Evolutionary conservation across 1,139 yeast species (phyloP).

Genomic region (Meyerozyma smithsonii): DNA sequence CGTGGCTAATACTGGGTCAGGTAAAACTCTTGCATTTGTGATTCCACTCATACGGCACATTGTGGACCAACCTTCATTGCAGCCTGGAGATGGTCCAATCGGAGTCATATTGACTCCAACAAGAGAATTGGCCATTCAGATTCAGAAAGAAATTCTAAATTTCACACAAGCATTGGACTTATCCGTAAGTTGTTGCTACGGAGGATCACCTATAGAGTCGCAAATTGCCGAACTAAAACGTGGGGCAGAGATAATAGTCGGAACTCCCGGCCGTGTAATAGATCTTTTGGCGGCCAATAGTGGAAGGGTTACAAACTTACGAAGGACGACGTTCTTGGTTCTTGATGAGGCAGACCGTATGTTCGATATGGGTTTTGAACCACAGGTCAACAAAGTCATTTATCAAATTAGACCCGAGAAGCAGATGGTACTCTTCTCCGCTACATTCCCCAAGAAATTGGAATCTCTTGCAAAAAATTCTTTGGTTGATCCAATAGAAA

Average conservation of each 20-base stretch:
- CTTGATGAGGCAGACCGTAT: constrained; percentile 96
- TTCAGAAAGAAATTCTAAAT: constrained; percentile 58
- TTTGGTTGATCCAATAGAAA: constrained; percentile 62
- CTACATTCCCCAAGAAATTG: constrained; percentile 84
- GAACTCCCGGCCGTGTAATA: constrained; percentile 94
- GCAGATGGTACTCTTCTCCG: constrained; percentile 91
- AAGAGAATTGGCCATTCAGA: constrained; percentile 86
- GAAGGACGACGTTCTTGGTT: constrained; percentile 72
- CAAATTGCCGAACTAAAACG: constrained; percentile 79
- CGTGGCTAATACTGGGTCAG: constrained; percentile 95
- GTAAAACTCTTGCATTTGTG: constrained; percentile 85
- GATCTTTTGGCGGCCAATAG: constrained; percentile 82
- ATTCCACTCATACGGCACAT: constrained; percentile 83
- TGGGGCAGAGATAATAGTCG: constrained; percentile 79
- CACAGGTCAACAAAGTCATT: constrained; percentile 83
- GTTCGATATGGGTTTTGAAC: constrained; percentile 98
- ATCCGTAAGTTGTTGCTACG: constrained; percentile 71
- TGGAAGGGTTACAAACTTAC: constrained; percentile 70
- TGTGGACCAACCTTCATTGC: constrained; percentile 58
- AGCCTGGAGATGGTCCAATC: constrained; percentile 63
- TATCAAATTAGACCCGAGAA: constrained; percentile 77
- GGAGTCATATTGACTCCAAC: constrained; percentile 88
- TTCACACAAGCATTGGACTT: constrained; percentile 51
- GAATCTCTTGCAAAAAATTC: constrained; percentile 68
- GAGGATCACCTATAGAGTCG: constrained; percentile 82